A percentile compares a stretch with the other conserved stretches of the same genome.
These are phyloP conservation scores for Fusarium avenaceum DNA, from an alignment of 2,329 filamentous ascomycete species.

Conservation along the genomic window DNA sequence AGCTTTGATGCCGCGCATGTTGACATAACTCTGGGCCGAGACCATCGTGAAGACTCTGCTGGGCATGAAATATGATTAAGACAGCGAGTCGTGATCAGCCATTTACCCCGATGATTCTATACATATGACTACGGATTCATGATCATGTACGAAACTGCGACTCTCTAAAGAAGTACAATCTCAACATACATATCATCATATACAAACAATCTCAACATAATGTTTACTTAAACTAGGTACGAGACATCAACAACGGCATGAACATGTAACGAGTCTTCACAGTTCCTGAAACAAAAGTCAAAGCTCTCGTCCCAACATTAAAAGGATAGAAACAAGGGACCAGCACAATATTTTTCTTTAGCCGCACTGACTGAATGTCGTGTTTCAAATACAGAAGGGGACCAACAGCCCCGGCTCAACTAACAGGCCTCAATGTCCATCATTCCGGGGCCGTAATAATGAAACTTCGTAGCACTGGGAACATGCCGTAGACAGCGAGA, in stretches of 20 bases:
- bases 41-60: not conserved
- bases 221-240: not conserved
- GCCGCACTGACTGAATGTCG: conserved; percentile 13
- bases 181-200: not conserved
- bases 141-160: not conserved
- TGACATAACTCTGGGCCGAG: not conserved
- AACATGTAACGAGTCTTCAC: conserved; percentile 21
- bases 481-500: conserved; percentile 30
- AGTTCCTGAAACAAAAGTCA: conserved; percentile 11
- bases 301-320: conserved; percentile 16
- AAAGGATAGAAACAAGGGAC: conserved; percentile 2
- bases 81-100: conserved; percentile 2
- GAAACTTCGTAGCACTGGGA: conserved; percentile 37
- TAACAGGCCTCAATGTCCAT: conserved; percentile 4
- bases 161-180: not conserved
- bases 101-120: not conserved
- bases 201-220: not conserved
- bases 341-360: not conserved
- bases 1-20: conserved; percentile 2
- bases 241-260: not conserved
- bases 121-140: conserved; percentile 1
- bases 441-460: conserved; percentile 21
- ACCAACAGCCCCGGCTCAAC: conserved; percentile 5
- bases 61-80: not conserved
- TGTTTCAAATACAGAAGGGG: conserved; percentile 22